These are phyloP conservation scores for Fomitopsis betulina DNA, from an alignment of 1,284 basidiomycete species.

Conservation along the genomic window DNA sequence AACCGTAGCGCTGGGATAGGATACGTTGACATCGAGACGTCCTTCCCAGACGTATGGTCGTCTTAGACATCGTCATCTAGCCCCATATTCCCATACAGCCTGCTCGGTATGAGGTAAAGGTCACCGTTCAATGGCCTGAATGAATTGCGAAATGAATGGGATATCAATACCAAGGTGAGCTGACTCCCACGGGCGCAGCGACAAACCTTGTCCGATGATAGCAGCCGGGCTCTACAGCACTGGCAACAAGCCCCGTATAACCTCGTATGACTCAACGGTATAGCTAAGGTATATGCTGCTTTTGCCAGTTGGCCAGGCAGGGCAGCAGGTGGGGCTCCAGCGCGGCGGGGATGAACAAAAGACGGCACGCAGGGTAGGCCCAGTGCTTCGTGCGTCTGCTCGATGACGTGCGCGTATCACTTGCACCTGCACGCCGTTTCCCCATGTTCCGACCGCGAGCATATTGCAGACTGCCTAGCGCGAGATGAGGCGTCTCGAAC, in stretches of 20 bases:
- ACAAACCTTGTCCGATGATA: not conserved
- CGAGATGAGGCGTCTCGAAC: not conserved
- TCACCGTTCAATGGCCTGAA: not conserved
- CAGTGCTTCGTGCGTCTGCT: not conserved
- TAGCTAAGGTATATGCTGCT: not conserved
- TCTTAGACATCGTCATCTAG: not conserved
- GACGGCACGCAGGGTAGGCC: not conserved
- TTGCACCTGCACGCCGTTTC: not conserved
- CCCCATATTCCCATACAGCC: not conserved
- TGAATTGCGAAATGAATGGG: not conserved
- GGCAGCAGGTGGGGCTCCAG: no score
- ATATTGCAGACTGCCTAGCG: not conserved
- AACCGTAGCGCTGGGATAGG: not conserved
- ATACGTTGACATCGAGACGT: not conserved
- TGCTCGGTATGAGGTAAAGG: not conserved
- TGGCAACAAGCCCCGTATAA: not conserved
- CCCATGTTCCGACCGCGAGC: not conserved
- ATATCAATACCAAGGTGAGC: not conserved
- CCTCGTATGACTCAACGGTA: not conserved
- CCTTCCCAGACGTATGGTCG: not conserved
- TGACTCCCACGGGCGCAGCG: not conserved
- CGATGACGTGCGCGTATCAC: not conserved
- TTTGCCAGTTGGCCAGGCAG: not conserved
- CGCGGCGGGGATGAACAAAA: not conserved
- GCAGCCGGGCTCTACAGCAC: not conserved